Percentiles rank a stretch among this genome's conserved stretches.
These are phyloP conservation scores for Elsinoe ampelina DNA, from an alignment of 2,329 filamentous ascomycete species.

Conservation along the genomic window DNA sequence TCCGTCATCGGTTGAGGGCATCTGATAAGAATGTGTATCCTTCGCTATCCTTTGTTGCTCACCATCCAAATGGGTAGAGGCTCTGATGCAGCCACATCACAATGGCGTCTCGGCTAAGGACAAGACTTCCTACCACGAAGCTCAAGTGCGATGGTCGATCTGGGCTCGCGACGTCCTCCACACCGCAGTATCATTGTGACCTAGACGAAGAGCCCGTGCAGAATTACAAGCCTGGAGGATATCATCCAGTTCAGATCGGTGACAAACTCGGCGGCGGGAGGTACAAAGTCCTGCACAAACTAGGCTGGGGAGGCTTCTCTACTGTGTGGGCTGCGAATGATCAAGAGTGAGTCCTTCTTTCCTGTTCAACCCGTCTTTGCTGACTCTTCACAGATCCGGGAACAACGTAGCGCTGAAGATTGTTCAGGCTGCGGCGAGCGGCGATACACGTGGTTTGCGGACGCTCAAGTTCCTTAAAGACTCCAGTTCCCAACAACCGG, in stretches of 20 bases:
- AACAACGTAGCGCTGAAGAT: constrained; percentile 24
- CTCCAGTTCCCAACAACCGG: constrained; percentile 15
- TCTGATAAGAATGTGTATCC: no score
- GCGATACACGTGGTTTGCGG: constrained; percentile 16
- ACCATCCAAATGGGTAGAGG: no score
- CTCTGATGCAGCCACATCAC: neutral
- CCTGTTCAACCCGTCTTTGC: neutral
- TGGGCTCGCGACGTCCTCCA: neutral
- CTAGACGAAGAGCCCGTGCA: constrained; percentile 12
- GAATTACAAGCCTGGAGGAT: constrained; percentile 24
- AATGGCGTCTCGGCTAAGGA: constrained; percentile 1
- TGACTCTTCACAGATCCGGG: neutral
- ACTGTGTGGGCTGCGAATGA: constrained; percentile 31
- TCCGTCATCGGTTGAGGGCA: neutral
- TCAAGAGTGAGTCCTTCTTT: constrained; percentile 17
- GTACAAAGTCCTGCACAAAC: constrained; percentile 32
- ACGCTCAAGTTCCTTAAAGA: constrained; percentile 17
- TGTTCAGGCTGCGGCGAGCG: constrained; percentile 15
- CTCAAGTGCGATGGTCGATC: neutral
- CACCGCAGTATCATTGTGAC: neutral
- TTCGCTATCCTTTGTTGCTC: no score
- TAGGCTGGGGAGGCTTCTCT: constrained; percentile 31
- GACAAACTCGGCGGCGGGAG: constrained; percentile 24
- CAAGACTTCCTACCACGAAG: neutral
- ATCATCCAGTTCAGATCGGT: constrained; percentile 28